Conservation (phyloP, 805 yeast genomes). For the Candida alai region DNA sequence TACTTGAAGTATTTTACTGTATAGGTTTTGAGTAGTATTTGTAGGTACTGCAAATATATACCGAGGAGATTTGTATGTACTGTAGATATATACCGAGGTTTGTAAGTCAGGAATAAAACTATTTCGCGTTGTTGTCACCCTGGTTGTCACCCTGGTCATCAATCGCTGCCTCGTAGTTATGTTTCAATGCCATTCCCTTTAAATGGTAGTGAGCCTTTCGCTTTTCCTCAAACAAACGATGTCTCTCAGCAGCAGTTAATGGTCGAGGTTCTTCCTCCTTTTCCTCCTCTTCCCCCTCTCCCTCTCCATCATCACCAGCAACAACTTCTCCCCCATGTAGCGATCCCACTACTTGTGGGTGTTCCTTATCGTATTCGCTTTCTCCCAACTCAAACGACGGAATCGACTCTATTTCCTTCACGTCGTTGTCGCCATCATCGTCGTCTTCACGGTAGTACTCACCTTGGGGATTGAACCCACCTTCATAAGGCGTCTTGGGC, state of each 20-base stretch:
- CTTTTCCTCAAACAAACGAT: conserved; percentile 67
- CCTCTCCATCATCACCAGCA: conserved; percentile 17
- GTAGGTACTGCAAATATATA: no score
- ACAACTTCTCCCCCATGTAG: conserved; percentile 42
- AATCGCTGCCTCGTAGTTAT: conserved; percentile 23
- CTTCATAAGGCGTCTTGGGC: conserved; percentile 94
- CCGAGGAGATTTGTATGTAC: no score
- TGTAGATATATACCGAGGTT: no score
- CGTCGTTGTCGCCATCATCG: conserved; percentile 51
- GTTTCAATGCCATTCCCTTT: conserved; percentile 46
- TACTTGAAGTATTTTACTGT: conserved; percentile 49
- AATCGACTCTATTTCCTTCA: conserved; percentile 40
- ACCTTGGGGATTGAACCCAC: conserved; percentile 77
- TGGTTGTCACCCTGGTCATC: conserved; percentile 19
- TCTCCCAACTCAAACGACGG: conserved; percentile 57
- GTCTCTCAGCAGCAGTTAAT: conserved; percentile 55
- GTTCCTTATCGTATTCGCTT: conserved; percentile 42
- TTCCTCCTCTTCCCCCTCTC: conserved; percentile 31
- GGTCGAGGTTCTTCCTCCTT: conserved; percentile 36
- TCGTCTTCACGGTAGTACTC: conserved; percentile 75
- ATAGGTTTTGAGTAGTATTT: no score
- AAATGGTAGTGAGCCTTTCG: conserved; percentile 76
- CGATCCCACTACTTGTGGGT: conserved; percentile 23
- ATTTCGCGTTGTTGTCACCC: conserved; percentile 1
- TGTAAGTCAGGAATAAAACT: no score